Conservation (phyloP, 805 yeast genomes). For the Saccharomyces paradoxus region DNA sequence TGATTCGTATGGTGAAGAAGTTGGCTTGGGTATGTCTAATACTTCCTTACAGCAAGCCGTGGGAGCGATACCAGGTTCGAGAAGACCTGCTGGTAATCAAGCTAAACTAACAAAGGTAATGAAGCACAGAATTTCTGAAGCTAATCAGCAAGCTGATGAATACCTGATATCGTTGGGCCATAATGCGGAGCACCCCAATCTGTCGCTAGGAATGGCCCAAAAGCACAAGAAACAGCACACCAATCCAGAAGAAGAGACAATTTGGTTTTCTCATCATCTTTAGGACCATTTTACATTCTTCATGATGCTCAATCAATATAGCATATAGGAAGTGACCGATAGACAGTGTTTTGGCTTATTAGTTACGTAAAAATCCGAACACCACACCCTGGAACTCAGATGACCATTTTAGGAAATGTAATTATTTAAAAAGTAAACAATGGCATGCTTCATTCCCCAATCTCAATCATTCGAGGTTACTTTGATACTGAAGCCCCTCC, state of each 20-base stretch:
- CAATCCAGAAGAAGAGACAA: neutral
- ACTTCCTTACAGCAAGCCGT: slow-evolving; percentile 15
- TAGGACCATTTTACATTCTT: neutral
- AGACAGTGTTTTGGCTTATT: neutral
- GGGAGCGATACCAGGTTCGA: slow-evolving; percentile 16
- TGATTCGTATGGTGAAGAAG: slow-evolving; percentile 70
- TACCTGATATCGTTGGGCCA: slow-evolving; percentile 4
- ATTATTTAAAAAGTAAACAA: neutral
- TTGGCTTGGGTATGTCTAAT: slow-evolving; percentile 69
- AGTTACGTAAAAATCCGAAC: neutral
- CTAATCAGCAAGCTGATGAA: slow-evolving; percentile 15
- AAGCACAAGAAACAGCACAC: neutral
- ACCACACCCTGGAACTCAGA: neutral
- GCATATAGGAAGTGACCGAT: neutral
- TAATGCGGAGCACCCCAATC: neutral
- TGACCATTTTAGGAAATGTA: neutral
- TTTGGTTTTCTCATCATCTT: slow-evolving; percentile 6
- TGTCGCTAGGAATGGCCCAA: neutral
- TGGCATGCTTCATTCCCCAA: neutral
- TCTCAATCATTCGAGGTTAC: neutral
- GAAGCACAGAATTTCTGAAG: slow-evolving; percentile 38
- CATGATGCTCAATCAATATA: neutral
- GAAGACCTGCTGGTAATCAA: slow-evolving; percentile 38
- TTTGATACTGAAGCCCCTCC: neutral
- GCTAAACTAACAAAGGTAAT: slow-evolving; percentile 57